Percentiles rank a stretch among this genome's conserved stretches.
These are phyloP conservation scores for Metroxylon sagu DNA, from an alignment of 176 grass and related monocot genomes.

Conservation along the genomic window DNA sequence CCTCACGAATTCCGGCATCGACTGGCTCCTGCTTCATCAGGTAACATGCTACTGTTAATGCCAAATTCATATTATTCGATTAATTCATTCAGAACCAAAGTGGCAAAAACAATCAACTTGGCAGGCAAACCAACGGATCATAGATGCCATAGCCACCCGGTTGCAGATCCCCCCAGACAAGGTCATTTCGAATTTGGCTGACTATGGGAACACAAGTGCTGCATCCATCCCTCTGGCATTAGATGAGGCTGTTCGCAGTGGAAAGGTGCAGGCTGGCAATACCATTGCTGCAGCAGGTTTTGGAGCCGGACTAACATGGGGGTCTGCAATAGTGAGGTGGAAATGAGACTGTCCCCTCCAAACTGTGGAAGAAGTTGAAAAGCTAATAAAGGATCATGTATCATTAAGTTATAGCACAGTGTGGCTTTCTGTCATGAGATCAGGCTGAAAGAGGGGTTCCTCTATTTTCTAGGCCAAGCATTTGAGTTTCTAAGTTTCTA, in stretches of 20 bases:
- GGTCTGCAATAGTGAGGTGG: constrained; percentile 76
- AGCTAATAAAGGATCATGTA: too few relatives aligned
- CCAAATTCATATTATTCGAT: background rate
- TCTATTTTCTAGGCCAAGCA: too few relatives aligned
- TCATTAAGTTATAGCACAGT: too few relatives aligned
- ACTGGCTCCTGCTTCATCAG: constrained; percentile 96
- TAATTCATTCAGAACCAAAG: background rate
- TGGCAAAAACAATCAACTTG: background rate
- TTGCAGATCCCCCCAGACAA: constrained; percentile 78
- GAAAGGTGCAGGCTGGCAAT: constrained; percentile 69
- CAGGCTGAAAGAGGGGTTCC: too few relatives aligned
- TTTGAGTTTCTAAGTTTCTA: too few relatives aligned
- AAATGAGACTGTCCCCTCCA: too few relatives aligned
- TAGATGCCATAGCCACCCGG: constrained; percentile 69
- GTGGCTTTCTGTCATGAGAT: too few relatives aligned
- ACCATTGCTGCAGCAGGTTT: constrained; percentile 69
- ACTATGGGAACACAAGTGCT: constrained; percentile 86
- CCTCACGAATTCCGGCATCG: constrained; percentile 53
- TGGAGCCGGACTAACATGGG: constrained; percentile 94
- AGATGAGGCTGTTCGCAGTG: constrained; percentile 70
- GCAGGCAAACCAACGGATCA: constrained; percentile 84
- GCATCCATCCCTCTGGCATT: constrained; percentile 93
- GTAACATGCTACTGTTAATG: constrained; percentile 27
- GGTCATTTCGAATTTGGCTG: constrained; percentile 86
- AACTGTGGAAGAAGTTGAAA: too few relatives aligned